phyloP scores from a whole-genome alignment of 768 basidiomycete species.

The Tricholoma flavovirens region DNA sequence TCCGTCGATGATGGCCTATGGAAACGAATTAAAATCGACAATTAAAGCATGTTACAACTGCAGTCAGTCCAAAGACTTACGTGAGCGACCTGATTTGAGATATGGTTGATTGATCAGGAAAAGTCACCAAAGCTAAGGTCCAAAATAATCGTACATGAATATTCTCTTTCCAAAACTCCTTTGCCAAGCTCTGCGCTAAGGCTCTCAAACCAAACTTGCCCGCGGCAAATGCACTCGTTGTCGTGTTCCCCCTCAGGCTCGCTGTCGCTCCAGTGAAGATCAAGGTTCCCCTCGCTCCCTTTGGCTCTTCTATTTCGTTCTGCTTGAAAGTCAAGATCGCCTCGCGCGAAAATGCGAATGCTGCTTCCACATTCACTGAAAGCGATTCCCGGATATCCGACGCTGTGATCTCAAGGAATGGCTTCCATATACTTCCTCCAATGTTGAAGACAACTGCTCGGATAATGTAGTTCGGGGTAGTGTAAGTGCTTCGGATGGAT shows the following conservation, averaged over 20 bases:
- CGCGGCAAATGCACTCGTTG: conserved; percentile 58
- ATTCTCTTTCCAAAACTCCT: conserved; percentile 70
- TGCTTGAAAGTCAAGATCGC: conserved; percentile 55
- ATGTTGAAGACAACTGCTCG: conserved; percentile 64
- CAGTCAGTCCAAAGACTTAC: conserved; percentile 34
- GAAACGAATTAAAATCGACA: neutral
- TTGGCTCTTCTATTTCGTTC: conserved; percentile 41
- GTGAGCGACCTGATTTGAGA: conserved; percentile 48
- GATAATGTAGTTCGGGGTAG: conserved; percentile 43
- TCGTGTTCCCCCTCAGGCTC: conserved; percentile 52
- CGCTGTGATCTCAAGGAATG: conserved; percentile 58
- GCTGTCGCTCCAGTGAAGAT: conserved; percentile 76
- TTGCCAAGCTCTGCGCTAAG: conserved; percentile 64
- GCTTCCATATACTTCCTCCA: conserved; percentile 53
- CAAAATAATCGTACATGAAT: conserved; percentile 48
- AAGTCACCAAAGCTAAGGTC: neutral
- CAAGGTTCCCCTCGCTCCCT: conserved; percentile 56
- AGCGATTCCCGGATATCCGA: conserved; percentile 48
- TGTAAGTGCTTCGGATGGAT: conserved; percentile 39
- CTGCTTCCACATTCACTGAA: conserved; percentile 49
- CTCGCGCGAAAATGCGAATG: conserved; percentile 60
- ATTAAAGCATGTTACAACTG: neutral
- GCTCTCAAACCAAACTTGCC: conserved; percentile 60
- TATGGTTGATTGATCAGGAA: conserved; percentile 4
- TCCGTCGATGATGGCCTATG: conserved; percentile 67